Evolutionary conservation across 2,329 filamentous ascomycete genomes (phyloP).

Genomic region (Chrysoporthe deuterocubensis): DNA sequence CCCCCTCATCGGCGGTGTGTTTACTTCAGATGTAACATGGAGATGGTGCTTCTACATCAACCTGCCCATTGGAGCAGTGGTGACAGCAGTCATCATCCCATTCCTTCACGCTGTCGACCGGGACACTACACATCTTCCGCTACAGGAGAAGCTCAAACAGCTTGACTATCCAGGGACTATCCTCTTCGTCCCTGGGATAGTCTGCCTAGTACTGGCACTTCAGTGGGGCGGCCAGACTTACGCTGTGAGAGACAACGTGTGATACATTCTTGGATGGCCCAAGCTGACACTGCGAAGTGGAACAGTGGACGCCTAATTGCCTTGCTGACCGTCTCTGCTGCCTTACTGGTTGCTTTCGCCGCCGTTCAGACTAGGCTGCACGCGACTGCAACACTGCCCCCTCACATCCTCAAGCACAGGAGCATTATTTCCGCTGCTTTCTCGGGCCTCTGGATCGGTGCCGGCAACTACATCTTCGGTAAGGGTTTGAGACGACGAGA

Average conservation of each 20-base stretch:
- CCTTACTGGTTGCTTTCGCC: conserved; percentile 36
- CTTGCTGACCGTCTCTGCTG: conserved; percentile 35
- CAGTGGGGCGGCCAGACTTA: conserved; percentile 35
- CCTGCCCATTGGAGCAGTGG: neutral
- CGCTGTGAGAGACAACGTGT: conserved; percentile 6
- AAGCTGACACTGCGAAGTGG: conserved; percentile 31
- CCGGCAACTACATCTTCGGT: conserved; percentile 15
- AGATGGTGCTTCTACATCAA: conserved; percentile 35
- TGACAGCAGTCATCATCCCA: conserved; percentile 26
- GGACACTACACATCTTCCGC: conserved; percentile 21
- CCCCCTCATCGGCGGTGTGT: conserved; percentile 33
- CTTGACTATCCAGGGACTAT: conserved; percentile 32
- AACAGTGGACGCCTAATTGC: conserved; percentile 36
- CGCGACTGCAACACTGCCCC: conserved; percentile 53
- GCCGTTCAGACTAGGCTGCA: conserved; percentile 45
- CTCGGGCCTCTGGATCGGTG: conserved; percentile 37
- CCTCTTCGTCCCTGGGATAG: conserved; percentile 30
- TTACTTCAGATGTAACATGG: conserved; percentile 33
- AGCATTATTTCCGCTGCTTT: conserved; percentile 45
- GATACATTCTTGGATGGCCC: neutral
- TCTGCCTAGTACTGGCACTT: conserved; percentile 33
- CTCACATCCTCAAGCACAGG: conserved; percentile 49
- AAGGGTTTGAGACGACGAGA: neutral
- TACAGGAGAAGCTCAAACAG: conserved; percentile 31
- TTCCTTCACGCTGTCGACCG: conserved; percentile 29